Evolutionary conservation across 768 basidiomycete genomes (phyloP).

Genomic region (Pisolithus microcarpus): DNA sequence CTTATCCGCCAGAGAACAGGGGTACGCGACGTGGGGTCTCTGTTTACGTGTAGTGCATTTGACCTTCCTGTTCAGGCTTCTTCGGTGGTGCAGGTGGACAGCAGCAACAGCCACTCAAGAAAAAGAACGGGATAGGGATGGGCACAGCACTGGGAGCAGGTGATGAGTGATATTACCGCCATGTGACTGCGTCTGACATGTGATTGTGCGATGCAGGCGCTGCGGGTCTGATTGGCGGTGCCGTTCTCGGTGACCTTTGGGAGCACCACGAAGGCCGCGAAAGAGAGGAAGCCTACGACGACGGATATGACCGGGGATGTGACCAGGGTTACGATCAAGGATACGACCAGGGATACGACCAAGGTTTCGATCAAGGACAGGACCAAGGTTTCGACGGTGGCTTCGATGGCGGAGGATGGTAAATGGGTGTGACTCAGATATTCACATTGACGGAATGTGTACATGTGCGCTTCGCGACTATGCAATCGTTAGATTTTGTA

Average conservation of each 20-base stretch:
- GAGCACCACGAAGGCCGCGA: conserved; percentile 35
- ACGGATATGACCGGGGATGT: conserved; percentile 24
- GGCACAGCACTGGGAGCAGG: conserved; percentile 43
- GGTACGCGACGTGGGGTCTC: conserved; percentile 9
- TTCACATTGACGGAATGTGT: too few relatives aligned
- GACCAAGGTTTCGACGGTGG: conserved; percentile 18
- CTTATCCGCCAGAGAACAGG: conserved; percentile 17
- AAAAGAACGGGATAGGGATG: conserved; percentile 43
- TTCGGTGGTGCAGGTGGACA: conserved; percentile 25
- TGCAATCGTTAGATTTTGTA: too few relatives aligned
- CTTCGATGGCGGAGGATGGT: neutral
- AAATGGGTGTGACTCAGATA: too few relatives aligned
- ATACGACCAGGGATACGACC: conserved; percentile 14
- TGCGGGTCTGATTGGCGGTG: conserved; percentile 61
- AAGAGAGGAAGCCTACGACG: conserved; percentile 27
- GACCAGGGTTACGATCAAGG: conserved; percentile 29
- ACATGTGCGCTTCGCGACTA: too few relatives aligned
- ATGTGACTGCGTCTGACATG: neutral
- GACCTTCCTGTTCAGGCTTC: conserved; percentile 18
- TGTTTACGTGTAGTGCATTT: neutral
- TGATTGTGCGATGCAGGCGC: conserved; percentile 34
- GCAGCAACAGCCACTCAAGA: conserved; percentile 30
- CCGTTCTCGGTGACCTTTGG: conserved; percentile 44
- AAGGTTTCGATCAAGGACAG: conserved; percentile 25
- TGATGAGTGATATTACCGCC: conserved; percentile 24